Percentiles rank a stretch among this genome's conserved stretches.
phyloP scores from a whole-genome alignment of 2,329 filamentous ascomycete genomes.

The Xylaria sp. region DNA sequence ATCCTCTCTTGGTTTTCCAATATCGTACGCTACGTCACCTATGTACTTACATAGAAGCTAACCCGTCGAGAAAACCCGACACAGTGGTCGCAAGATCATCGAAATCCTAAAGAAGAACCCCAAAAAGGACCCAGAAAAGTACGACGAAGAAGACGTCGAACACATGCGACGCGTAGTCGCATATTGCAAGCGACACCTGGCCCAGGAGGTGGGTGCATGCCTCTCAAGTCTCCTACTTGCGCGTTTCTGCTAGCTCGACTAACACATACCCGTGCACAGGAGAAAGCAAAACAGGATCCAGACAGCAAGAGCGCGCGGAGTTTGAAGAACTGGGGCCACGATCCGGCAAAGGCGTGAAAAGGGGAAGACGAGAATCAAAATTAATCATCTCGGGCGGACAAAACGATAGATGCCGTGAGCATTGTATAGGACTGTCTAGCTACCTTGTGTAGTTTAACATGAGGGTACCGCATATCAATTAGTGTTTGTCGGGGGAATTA shows the following conservation, averaged over 20 bases:
- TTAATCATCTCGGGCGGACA: not conserved
- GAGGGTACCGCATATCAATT: not conserved
- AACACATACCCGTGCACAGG: not conserved
- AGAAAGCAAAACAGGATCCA: not conserved
- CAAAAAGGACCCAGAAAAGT: not conserved
- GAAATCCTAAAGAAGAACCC: conserved; percentile 1
- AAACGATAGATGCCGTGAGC: not conserved
- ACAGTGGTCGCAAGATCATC: not conserved
- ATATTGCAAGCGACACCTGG: conserved; percentile 1
- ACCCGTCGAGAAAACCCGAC: not conserved
- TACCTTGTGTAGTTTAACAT: not conserved
- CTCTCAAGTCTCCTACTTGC: not conserved
- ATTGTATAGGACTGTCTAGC: not conserved
- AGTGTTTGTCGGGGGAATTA: not conserved
- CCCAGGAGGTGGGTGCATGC: not conserved
- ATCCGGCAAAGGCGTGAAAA: not conserved
- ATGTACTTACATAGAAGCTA: not conserved
- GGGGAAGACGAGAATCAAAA: not conserved
- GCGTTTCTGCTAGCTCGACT: not conserved
- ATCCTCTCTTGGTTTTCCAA: too few species aligned
- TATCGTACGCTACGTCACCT: not conserved
- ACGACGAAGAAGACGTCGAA: conserved; percentile 2
- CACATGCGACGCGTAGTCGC: not conserved
- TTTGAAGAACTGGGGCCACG: not conserved
- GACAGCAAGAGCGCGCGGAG: not conserved